Base-by-base conservation (phyloP, 2,329 filamentous ascomycete species). In the Trichoderma gracile region DNA sequence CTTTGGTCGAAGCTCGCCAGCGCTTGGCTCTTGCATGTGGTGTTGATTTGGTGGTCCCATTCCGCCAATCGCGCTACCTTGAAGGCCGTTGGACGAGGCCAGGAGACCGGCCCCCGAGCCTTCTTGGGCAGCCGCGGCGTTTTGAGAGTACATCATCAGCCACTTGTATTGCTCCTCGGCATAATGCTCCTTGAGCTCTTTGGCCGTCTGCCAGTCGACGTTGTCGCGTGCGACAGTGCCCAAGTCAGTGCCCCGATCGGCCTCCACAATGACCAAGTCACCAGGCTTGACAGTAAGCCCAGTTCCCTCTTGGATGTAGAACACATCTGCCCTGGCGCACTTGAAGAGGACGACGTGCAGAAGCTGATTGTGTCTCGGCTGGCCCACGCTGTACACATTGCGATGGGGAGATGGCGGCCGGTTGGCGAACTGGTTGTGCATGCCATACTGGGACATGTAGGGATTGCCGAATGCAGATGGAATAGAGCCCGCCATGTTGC, bases 81-180 rank as follows among this genome's bases (percentile, higher is more conserved):
- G 86, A 66, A 88, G 79, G 52, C 86, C 84, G 70, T 84, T 87
- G 15, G 88, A 80, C 15, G 85, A 84, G 10, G 88, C 84, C 77
- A 89, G 83, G 59, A 88, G 80, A 30, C 89, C 87, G 58, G 84
- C 83, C 42, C 84, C 83, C 7, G 84, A 79, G 25, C 85, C 83
- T 67, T 89, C 87, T 63, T 87, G 82, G 23, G 82, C 84, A 23
- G 82, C 84, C 42, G 84, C 84, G 8, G 86, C 91, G 73, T 87
- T 91, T 75, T 93, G 89, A 1, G 93, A 97, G 76, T 97, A 99
- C 91, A 98, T 95, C 90, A 98, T 97, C 60, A 99, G 84, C 92
- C 94, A 98, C 73, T 93, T 93, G 79, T 97, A 97, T 75, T 99
- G 95, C 74, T 98, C 93, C 74, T 97, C 92, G 2, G 91, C 91